These are phyloP conservation scores for Nannizziopsis arthrosporioides DNA, from an alignment of 2,329 filamentous ascomycete species.

Conservation along the genomic window DNA sequence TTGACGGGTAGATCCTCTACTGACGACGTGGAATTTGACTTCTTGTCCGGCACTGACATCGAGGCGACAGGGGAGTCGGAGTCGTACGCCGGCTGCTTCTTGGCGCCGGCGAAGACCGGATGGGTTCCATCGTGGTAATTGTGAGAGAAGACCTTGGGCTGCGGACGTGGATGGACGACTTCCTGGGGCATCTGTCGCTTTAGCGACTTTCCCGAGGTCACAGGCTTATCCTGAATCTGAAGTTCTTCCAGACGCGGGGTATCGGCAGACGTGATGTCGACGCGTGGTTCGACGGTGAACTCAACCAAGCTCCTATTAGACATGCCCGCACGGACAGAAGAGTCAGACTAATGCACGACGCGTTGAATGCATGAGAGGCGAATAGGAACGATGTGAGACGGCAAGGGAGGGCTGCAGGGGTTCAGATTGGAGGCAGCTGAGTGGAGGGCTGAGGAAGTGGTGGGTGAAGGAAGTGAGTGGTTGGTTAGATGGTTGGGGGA, in stretches of 20 bases:
- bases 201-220: constrained; percentile 4
- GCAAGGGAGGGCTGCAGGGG: background rate
- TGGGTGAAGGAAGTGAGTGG: background rate
- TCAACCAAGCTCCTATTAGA: constrained; percentile 3
- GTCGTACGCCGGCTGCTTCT: constrained; percentile 5
- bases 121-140: constrained; percentile 9
- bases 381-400: background rate
- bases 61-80: constrained; percentile 7
- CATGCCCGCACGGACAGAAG: background rate
- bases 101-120: constrained; percentile 2
- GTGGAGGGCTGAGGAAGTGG: background rate
- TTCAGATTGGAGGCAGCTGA: background rate
- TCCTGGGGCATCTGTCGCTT: constrained; percentile 1
- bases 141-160: constrained; percentile 3
- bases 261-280: background rate
- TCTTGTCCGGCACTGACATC: constrained; percentile 2
- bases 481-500: background rate
- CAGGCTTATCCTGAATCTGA: background rate
- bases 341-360: background rate
- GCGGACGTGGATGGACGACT: background rate
- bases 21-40: background rate
- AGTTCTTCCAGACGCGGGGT: constrained; percentile 8
- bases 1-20: constrained; percentile 6
- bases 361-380: background rate
- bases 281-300: background rate